Evolutionary conservation across 1,284 basidiomycete species (phyloP).

Genomic region (Irpex sp.): DNA sequence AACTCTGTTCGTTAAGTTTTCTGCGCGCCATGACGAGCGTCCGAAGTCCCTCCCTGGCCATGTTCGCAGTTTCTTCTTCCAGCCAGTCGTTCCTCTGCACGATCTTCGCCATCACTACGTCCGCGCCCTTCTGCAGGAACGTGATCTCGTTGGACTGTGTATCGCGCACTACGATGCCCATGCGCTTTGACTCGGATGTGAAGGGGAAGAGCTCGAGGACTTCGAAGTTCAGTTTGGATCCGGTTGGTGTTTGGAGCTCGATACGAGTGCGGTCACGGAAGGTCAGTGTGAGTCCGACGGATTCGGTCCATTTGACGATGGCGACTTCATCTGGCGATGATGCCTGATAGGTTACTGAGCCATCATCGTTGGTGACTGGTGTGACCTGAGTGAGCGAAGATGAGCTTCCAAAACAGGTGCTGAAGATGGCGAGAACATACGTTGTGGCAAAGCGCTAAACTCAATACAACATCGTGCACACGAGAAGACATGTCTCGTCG

Average conservation of each 20-base stretch:
- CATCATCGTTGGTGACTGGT: constrained; percentile 92
- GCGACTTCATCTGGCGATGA: constrained; percentile 99
- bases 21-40: constrained; percentile 93
- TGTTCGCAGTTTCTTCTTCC: constrained; percentile 97
- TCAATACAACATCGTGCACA: constrained; percentile 92
- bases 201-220: constrained; percentile 97
- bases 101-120: constrained; percentile 94
- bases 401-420: no score
- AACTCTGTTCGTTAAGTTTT: constrained; percentile 66
- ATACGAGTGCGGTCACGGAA: constrained; percentile 89
- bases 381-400: constrained; percentile 66
- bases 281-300: constrained; percentile 85
- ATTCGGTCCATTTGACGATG: constrained; percentile 98
- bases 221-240: constrained; percentile 68
- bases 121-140: constrained; percentile 97
- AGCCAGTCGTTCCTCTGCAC: constrained; percentile 99
- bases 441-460: constrained; percentile 96
- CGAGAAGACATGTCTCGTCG: constrained; percentile 93
- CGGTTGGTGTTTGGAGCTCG: constrained; percentile 69
- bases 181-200: constrained; percentile 97
- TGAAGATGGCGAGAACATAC: no score
- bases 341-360: constrained; percentile 93
- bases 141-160: constrained; percentile 70
- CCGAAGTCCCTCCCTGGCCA: constrained; percentile 94
- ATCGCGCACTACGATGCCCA: constrained; percentile 96